A percentile compares a stretch with the other conserved stretches of the same genome.
Conservation (phyloP, 2,329 filamentous ascomycete genomes). For the Fusarium mexicanum region DNA sequence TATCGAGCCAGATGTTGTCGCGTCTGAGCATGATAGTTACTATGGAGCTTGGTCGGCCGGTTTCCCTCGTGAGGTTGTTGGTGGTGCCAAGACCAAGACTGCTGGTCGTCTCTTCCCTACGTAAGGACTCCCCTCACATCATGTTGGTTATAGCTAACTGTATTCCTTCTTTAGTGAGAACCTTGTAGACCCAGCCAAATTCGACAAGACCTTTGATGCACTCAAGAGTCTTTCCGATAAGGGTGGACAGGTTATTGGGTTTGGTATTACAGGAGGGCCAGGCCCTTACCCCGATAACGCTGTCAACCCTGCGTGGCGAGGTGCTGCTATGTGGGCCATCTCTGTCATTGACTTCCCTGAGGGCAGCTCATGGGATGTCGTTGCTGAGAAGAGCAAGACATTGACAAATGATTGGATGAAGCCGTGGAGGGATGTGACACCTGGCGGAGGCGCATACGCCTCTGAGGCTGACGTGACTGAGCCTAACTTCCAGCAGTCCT, state of each 20-base stretch:
- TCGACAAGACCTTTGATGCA: conserved; percentile 48
- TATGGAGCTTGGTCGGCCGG: conserved; percentile 36
- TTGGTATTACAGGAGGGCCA: conserved; percentile 50
- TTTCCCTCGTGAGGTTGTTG: conserved; percentile 30
- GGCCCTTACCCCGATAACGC: conserved; percentile 51
- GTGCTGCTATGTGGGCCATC: conserved; percentile 51
- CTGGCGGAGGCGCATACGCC: conserved; percentile 31
- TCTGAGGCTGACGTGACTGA: conserved; percentile 37
- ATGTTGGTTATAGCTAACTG: not conserved
- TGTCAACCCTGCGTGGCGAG: conserved; percentile 61
- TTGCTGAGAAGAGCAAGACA: conserved; percentile 27
- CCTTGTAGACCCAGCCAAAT: conserved; percentile 38
- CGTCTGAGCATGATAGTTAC: conserved; percentile 33
- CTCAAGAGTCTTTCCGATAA: conserved; percentile 52
- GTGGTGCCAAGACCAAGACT: conserved; percentile 25
- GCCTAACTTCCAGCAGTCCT: conserved; percentile 38
- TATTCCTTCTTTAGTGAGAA: conserved; percentile 8
- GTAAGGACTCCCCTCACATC: not conserved
- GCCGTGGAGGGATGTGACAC: conserved; percentile 38
- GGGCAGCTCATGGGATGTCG: conserved; percentile 20
- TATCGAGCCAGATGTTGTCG: conserved; percentile 8
- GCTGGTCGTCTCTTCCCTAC: conserved; percentile 37
- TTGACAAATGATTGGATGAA: conserved; percentile 42
- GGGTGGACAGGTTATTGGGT: conserved; percentile 53
- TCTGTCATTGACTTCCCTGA: conserved; percentile 46